A percentile compares a stretch with the other conserved stretches of the same genome.
Conservation (phyloP, 2,329 filamentous ascomycete genomes). For the Aspergillus candidus region DNA sequence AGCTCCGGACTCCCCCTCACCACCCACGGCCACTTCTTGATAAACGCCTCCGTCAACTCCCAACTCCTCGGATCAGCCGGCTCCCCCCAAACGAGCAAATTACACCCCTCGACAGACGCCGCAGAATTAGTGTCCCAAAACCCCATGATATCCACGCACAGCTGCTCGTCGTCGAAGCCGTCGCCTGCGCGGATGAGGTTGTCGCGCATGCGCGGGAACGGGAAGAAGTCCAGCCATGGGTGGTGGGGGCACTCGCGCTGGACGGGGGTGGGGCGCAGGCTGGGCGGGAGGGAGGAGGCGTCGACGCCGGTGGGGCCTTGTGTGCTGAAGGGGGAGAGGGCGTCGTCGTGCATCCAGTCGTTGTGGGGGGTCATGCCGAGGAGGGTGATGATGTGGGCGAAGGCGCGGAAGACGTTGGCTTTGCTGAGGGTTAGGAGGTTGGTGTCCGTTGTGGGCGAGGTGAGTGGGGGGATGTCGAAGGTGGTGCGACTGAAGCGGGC, state of each 20-base stretch:
- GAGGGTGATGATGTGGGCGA: constrained; percentile 23
- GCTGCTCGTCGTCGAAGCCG: constrained; percentile 24
- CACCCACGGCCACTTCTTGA: constrained; percentile 41
- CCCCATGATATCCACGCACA: constrained; percentile 36
- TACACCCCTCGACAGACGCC: constrained; percentile 17
- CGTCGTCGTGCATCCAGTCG: constrained; percentile 23
- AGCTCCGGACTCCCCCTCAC: constrained; percentile 22
- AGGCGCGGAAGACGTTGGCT: constrained; percentile 32
- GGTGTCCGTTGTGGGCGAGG: constrained; percentile 22
- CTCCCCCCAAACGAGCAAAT: constrained; percentile 47
- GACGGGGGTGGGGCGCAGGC: constrained; percentile 34
- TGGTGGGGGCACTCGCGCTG: constrained; percentile 38
- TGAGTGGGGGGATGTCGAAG: constrained; percentile 18
- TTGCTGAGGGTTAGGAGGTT: constrained; percentile 29
- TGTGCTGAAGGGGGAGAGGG: constrained; percentile 23
- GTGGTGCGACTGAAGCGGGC: constrained; percentile 15
- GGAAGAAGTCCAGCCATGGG: constrained; percentile 33
- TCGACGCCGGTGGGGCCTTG: constrained; percentile 3
- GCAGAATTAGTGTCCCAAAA: constrained; percentile 17
- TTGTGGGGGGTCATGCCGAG: constrained; percentile 17
- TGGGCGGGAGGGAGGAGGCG: constrained; percentile 15
- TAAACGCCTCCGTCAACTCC: constrained; percentile 44
- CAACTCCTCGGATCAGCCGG: constrained; percentile 41
- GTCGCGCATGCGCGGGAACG: constrained; percentile 34
- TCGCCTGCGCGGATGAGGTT: constrained; percentile 32